Evolutionary conservation across 805 yeast species (phyloP).

Genomic region (Starmerella potacharoeniae): DNA sequence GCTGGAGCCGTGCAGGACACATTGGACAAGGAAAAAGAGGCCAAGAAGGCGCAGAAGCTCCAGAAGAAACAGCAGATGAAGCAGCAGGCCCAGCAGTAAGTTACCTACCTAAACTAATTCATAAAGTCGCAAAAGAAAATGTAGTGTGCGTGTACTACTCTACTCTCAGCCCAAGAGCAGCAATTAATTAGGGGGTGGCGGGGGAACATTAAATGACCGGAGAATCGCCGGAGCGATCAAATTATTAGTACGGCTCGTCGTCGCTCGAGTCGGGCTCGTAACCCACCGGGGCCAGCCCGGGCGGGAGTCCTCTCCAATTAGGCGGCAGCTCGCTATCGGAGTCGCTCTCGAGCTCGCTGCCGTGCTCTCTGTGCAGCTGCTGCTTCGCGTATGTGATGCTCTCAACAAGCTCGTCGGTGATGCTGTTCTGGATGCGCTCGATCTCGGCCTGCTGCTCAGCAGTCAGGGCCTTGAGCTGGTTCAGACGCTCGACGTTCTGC

Average conservation of each 20-base stretch:
- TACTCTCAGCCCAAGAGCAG: too few species aligned
- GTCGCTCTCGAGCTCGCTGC: neutral
- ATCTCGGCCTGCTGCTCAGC: constrained; percentile 13
- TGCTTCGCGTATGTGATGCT: constrained; percentile 17
- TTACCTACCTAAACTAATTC: too few species aligned
- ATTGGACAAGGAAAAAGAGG: constrained; percentile 12
- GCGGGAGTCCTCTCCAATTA: constrained; percentile 20
- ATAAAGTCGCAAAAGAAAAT: too few species aligned
- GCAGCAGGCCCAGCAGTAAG: neutral
- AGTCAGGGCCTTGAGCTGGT: neutral
- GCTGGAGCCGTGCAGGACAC: constrained; percentile 9
- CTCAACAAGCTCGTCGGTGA: constrained; percentile 13
- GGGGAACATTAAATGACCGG: too few species aligned
- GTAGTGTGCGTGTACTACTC: too few species aligned
- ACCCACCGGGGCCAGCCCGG: constrained; percentile 25
- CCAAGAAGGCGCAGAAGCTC: constrained; percentile 15
- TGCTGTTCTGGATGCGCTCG: constrained; percentile 15
- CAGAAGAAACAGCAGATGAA: constrained; percentile 3
- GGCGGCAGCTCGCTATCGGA: constrained; percentile 6
- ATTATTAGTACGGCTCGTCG: constrained; percentile 22
- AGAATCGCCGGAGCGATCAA: too few species aligned
- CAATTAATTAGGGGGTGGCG: too few species aligned
- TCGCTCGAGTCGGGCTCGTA: constrained; percentile 24
- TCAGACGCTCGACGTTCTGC: constrained; percentile 2
- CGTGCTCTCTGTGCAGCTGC: neutral